Conservation (phyloP, 371 early-diverging fungal genomes). For the Rhizomucor pusillus region DNA sequence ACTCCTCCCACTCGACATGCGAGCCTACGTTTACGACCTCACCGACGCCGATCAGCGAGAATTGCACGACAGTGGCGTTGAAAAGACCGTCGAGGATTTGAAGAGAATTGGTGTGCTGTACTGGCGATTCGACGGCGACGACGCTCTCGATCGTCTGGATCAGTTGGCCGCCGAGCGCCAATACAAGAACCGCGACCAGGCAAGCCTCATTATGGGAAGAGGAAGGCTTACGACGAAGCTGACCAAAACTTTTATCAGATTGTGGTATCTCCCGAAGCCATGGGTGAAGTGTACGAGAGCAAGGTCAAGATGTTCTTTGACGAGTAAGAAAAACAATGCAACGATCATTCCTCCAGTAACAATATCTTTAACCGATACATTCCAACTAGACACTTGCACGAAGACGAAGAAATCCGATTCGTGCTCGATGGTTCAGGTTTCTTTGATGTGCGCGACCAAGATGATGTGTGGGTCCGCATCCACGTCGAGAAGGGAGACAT, state of each 20-base stretch:
- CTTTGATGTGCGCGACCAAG: conserved; percentile 79
- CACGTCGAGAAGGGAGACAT: conserved; percentile 74
- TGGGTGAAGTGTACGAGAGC: conserved; percentile 81
- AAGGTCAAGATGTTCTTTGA: conserved; percentile 91
- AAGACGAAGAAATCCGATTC: conserved; percentile 96
- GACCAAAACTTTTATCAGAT: conserved; percentile 19
- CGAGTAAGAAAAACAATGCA: conserved; percentile 53
- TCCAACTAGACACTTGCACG: conserved; percentile 92
- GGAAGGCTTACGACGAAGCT: not conserved
- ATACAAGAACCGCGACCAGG: conserved; percentile 91
- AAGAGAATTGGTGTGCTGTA: conserved; percentile 70
- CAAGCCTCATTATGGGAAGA: conserved; percentile 21
- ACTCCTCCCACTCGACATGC: conserved; percentile 48
- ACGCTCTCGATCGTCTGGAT: conserved; percentile 62
- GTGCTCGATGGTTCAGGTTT: conserved; percentile 89
- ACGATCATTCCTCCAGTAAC: not conserved
- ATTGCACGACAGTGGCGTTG: conserved; percentile 67
- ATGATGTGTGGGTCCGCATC: conserved; percentile 92
- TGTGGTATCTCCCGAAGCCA: conserved; percentile 68
- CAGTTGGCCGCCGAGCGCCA: conserved; percentile 67
- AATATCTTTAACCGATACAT: too few relatives aligned
- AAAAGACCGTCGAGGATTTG: conserved; percentile 67
- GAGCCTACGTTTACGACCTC: conserved; percentile 68
- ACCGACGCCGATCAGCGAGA: conserved; percentile 59
- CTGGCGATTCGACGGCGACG: conserved; percentile 61